Base-by-base conservation (phyloP, 2,329 filamentous ascomycete species). In the Fusarium keratoplasticum region DNA sequence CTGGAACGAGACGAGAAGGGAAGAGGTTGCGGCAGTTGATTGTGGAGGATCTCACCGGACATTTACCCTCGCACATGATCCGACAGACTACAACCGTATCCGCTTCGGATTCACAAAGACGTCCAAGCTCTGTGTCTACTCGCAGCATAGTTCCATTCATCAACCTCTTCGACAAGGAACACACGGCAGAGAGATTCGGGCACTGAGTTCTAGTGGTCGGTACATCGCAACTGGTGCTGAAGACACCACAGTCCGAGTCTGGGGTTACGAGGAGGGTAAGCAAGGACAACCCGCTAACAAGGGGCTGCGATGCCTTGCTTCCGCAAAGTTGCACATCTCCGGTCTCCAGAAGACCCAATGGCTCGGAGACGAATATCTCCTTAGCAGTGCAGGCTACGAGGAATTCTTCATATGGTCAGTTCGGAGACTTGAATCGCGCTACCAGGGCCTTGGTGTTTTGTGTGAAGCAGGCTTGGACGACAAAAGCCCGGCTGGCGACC, bases 361-460 rank as follows among this genome's bases (percentile, higher is more conserved):
- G 94, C 90, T 93, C 2, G 87, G 89, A 55, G 89, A 92, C 3
- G 81, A 86, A 1, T 93, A 92, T 76, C 88, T 99, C 3, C 93
- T 98, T 80, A 98, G 94, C 73, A 95, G 94, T 77, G 95, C 90
- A 7, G 96, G 95, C 0, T 92, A 91, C 70, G 96, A 98, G 81
- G 96, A 99, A 82, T 93, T 98, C 72, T 96, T 92, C 76, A 88
- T 95, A 13, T 99, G 96, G 96, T 88, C 89, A 44, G 82, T 96
- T 36, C 86, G 85, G 55, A 78, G 79, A 13, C 80, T 93, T 8
- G 86, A 90, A 29, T 84, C 86, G 2, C 83, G 79, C 14, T 87
- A 87, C 59, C 75, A 76, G 16, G 87, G 87, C 5, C 81, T 91
- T 2, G 89, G 88, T 0, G 85, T 92, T 3, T 81, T 89, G 14